Conservation (phyloP, 2,329 filamentous ascomycete genomes). For the Pseudopyricularia cyperi region DNA sequence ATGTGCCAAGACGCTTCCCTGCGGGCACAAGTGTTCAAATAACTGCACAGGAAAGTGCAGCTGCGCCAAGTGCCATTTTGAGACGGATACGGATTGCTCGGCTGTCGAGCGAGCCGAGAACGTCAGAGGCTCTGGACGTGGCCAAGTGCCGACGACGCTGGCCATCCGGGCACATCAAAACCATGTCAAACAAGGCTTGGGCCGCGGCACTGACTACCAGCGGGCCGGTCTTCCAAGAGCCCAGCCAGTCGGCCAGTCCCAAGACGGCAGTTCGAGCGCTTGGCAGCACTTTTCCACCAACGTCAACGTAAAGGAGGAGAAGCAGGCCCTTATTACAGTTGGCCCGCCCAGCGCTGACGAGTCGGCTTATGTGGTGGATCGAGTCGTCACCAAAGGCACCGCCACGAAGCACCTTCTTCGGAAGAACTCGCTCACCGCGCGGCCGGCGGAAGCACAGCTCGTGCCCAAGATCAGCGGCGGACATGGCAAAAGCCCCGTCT, state of each 20-base stretch:
- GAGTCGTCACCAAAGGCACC: neutral
- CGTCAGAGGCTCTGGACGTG: neutral
- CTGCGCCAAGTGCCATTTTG: neutral
- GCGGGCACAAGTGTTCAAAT: slow-evolving; percentile 1
- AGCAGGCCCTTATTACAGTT: neutral
- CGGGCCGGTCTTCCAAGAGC: neutral
- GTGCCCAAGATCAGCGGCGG: too few relatives aligned
- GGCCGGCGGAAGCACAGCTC: neutral
- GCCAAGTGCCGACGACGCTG: neutral
- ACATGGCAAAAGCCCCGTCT: too few relatives aligned
- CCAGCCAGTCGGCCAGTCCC: neutral
- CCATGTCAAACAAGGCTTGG: neutral
- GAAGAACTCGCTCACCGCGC: neutral
- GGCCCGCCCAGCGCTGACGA: neutral
- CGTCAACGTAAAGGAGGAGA: neutral
- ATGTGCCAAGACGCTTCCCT: neutral
- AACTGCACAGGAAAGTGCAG: slow-evolving; percentile 2
- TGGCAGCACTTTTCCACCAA: neutral
- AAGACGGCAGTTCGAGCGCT: neutral
- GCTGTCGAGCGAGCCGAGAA: neutral
- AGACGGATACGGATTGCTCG: neutral
- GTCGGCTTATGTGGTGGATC: neutral
- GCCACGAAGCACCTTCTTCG: neutral
- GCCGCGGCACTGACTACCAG: neutral
- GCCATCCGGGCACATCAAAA: neutral